These are phyloP conservation scores for Stagonosporopsis rhizophila DNA, from an alignment of 2,329 filamentous ascomycete species.

Conservation along the genomic window DNA sequence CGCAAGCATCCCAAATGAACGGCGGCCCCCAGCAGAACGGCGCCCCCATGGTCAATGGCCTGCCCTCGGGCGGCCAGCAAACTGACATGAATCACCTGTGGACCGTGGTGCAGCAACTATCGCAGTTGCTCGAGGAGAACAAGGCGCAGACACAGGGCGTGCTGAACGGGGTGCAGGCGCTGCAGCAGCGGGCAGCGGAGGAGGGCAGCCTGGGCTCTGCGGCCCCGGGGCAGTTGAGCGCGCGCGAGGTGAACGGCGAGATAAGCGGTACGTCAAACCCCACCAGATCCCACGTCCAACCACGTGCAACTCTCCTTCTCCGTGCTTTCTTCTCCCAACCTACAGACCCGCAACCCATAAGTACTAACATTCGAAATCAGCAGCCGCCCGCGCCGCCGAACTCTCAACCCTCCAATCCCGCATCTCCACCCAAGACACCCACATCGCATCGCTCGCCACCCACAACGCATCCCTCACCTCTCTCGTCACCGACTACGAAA, in stretches of 20 bases:
- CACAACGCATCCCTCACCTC: constrained; percentile 33
- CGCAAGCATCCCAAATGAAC: constrained; percentile 37
- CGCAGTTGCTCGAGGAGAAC: constrained; percentile 50
- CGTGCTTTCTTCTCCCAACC: neutral
- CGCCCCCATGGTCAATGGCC: constrained; percentile 49
- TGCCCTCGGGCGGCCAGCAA: constrained; percentile 50
- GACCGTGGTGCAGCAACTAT: constrained; percentile 51
- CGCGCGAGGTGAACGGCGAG: constrained; percentile 47
- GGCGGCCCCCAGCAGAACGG: constrained; percentile 39
- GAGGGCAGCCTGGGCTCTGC: constrained; percentile 33
- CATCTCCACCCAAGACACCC: constrained; percentile 39
- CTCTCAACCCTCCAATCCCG: constrained; percentile 41
- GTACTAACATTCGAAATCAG: constrained; percentile 21
- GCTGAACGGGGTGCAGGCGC: constrained; percentile 48
- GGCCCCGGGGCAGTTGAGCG: constrained; percentile 21
- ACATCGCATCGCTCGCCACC: constrained; percentile 33
- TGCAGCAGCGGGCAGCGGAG: constrained; percentile 46
- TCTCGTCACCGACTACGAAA: constrained; percentile 53
- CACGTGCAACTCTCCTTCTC: neutral
- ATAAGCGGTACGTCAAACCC: constrained; percentile 34
- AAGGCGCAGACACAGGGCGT: constrained; percentile 48
- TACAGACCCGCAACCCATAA: neutral
- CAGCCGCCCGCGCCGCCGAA: constrained; percentile 42
- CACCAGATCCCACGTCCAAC: neutral
- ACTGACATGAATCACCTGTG: constrained; percentile 54